phyloP scores from a whole-genome alignment of 495 filamentous ascomycete genomes.

The Lepraria neglecta region DNA sequence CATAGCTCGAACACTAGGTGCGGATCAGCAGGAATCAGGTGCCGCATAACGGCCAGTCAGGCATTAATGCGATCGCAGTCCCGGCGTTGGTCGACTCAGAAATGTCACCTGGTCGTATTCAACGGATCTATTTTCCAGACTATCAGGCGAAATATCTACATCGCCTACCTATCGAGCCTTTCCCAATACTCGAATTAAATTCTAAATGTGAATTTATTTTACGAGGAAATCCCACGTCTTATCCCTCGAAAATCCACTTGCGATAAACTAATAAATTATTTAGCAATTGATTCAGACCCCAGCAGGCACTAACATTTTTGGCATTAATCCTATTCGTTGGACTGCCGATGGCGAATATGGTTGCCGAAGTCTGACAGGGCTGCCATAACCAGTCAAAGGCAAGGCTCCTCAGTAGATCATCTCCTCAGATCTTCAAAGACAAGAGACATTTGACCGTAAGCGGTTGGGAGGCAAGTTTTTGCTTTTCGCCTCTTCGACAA shows the following conservation, averaged over 20 bases:
- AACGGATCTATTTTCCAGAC: conserved; percentile 8
- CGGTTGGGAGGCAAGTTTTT: conserved; percentile 7
- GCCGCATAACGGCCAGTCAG: conserved; percentile 23
- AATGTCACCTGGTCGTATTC: conserved; percentile 11
- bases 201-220: conserved; percentile 15
- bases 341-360: conserved; percentile 11
- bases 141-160: conserved; percentile 1
- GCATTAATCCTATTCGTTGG: conserved; percentile 22
- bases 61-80: conserved; percentile 17
- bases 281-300: conserved; percentile 19
- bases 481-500: conserved; percentile 13
- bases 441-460: conserved; percentile 11
- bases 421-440: conserved; percentile 19
- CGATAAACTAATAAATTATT: conserved; percentile 9
- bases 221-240: conserved; percentile 25
- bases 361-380: conserved; percentile 19
- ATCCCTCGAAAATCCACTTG: conserved; percentile 14
- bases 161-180: conserved; percentile 8
- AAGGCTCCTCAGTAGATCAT: conserved; percentile 12
- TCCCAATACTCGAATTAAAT: conserved; percentile 8
- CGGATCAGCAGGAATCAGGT: conserved; percentile 27
- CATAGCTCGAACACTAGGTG: conserved; percentile 20
- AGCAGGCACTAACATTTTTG: conserved; percentile 16
- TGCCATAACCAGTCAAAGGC: conserved; percentile 15
- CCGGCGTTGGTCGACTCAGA: conserved; percentile 9